Base-by-base conservation (phyloP, 805 yeast genomes). In the Metschnikowia kunwiensis region DNA sequence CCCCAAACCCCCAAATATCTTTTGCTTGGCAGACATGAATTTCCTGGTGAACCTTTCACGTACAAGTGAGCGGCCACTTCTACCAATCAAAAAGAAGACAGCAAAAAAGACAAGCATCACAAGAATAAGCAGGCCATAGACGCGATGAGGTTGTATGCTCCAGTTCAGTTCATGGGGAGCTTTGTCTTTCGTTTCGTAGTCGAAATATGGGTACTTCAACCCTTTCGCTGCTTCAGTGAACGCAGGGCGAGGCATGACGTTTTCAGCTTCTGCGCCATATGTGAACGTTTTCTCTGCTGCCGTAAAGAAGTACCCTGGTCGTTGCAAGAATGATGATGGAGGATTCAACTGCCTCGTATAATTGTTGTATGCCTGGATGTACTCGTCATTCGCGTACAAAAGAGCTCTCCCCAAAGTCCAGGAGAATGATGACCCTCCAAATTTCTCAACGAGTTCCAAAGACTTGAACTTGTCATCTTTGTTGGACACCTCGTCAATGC, bases 341-440 rank as follows among this genome's bases (percentile, higher is more conserved):
- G 67, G 57, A 6, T 46, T 43, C 13, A 19, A 19, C 8, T 51
- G 3, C 11, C 38, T 38, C 2, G 67, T 51, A 29, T 44, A 52
- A 38, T 64, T 66, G 41, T 62, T 63, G 48, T 50, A 70, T 3
- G 67, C 74, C 40, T 51, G 68, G 22, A 61, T 60, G 40, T 68
- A 68, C 58, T 75, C 85, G 54, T 67, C 77, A 43, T 69, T 71
- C 3, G 82, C 75, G 51, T 82, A 82, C 15, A 82, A 55, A 7
- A 81, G 54, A 1, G 87, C 87, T 23, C 80, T 56, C 5, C 81
- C 82, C 33, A 73, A 50, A 5, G 80, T 75, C 81, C 81, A 77
- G 1, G 77, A 66, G 38, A 72, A 74, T 3, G 68, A 58, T 21
- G 67, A 60, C 1, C 71, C 74, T 22, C 61, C 64, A 32, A 70